Evolutionary conservation across 2,329 filamentous ascomycete genomes (phyloP), one percentile per base, ranked within the genome.

Genomic region (Paecilomyces sp.): DNA sequence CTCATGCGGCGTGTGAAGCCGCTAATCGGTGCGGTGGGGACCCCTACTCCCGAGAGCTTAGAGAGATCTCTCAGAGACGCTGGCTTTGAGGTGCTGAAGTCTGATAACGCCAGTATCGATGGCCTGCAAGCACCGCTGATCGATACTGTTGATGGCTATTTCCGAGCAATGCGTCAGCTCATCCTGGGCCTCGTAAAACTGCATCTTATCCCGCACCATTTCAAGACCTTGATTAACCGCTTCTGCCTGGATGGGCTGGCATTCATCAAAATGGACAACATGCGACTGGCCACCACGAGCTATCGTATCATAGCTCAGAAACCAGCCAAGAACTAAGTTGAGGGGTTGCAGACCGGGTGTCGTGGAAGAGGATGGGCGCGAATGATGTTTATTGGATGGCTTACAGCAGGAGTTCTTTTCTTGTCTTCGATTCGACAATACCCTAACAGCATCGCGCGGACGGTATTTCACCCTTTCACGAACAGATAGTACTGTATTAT

Each of bases 1-100:
- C 76, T 83, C 47, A 83, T 83, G 81, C 73, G 78, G 25, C 79
- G 81, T 51, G 80, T 82, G 36, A 83, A 83, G 73, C 81, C 81
- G 13, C 68, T 83, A 52, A 83, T 83, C 62, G 81, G 81, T 25
- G 81, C 81, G 34, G 80, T 83, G 8, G 81, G 81, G 41, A 83
- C 81, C 2, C 81, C 81, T 36, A 83, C 81, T 2, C 80, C 79
- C 3, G 68, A 71, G 33, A 74, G 72, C 12, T 71, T 83, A 36
- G 80, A 83, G 64, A 67, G 69, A 56, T 80, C 78, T 2, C 73
- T 83, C 9, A 65, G 62, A 25, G 74, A 74, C 1, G 78, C 81
- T n/a, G 81, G 81, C 0, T 82, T 83, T 64, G 63, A 66, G 11
- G 76, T 83, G 34, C 66, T 76, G 5, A 71, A 69, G 47, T 83